Evolutionary conservation across 176 grass and related monocot species (phyloP), one percentile per base, ranked within the genome.

Genomic region (Luzula sylvatica): DNA sequence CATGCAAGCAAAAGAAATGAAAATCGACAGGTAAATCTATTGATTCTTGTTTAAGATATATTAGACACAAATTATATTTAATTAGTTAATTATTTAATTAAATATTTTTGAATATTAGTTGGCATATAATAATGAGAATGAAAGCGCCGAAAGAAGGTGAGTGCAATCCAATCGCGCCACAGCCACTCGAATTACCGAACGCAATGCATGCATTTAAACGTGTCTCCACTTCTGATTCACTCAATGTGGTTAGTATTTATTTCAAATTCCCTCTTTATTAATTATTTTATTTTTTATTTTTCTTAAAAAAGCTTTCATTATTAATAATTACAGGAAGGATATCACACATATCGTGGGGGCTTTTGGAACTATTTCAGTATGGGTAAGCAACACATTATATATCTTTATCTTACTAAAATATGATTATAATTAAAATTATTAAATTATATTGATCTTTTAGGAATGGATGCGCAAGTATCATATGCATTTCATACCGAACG

Each of bases 331-430:
- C 70, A 95, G 88, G 88, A 88, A 73, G 83, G 83, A 57, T 69
- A 78, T 61, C 73, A 95, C 51, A 88, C 88, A 75, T 84, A 81
- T 28, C 83, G 76, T 13, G 83, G 88, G 20, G 88, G 88, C 43
- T 95, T 95, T 46, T 95, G 88, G 88, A 95, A 95, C 58, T 95
- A 88, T 42, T 95, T 95, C 56, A 95, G 83, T 58, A 88, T 95
- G 83, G 83, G 83, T 95, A 75, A 78, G 73, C 38, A 14, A 58
- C 26, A 8, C 3, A 75, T 42, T 56, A 56, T 20, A 29, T 68
- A 24, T 71, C 27, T 5, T 55, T 25, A 49, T 12, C 32, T 24
- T 51, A 19, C 18, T 53, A 8, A 46, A 50, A 8, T 51, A 14
- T 28, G 45, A 45, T 3, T 7, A 6, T 18, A 3, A 8, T 49